Evolutionary conservation across 1,284 basidiomycete genomes (phyloP), one percentile per base, ranked within the genome.

Genomic region (Dichomitus squalens): DNA sequence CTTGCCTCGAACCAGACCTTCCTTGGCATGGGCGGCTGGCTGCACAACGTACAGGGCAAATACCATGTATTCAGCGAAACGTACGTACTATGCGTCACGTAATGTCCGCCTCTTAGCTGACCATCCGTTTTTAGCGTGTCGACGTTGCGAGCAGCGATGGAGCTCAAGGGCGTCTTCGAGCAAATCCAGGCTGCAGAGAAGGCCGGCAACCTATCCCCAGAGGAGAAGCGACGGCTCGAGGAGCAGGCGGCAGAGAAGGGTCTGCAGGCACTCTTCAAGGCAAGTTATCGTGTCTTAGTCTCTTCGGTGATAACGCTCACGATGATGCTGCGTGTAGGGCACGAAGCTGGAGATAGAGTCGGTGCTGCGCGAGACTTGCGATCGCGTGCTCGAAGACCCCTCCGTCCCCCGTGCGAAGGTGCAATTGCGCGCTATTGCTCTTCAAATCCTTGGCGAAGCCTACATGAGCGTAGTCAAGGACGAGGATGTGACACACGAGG

Each of bases 191-290:
- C 87, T 0, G 95, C 95, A 0, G 95, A 96, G 72, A 89, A 93
- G 69, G 86, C 90, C 1, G 97, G 96, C 0, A 90, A 84, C 61
- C 79, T 98, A 52, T 82, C 82, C 3, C 86, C 92, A 0, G 96
- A 97, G 59, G 91, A 96, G 71, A 90, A 91, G 76, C 86, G 86
- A 68, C 88, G 92, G 65, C 78, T 99, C 2, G 97, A 99, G 71
- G 96, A 99, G 68, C 91, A 95, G 69, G 96, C 96, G 1, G 95
- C 97, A 0, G 94, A 97, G 76, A 98, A 98, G 74, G 93, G 91
- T n/a, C 71, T 96, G 7, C 89, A 95, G 65, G 94, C 94, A 0
- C 76, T 96, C 25, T 96, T 96, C 85, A 96, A 96, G 81, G 91
- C 89, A 49, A 33, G 73, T 44, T 55, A 40, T 27, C 23, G 39